Percentiles rank a stretch among this genome's conserved stretches.
These are phyloP conservation scores for Aurinia saxatilis DNA, from an alignment of 345 rosid genomes.

Conservation along the genomic window DNA sequence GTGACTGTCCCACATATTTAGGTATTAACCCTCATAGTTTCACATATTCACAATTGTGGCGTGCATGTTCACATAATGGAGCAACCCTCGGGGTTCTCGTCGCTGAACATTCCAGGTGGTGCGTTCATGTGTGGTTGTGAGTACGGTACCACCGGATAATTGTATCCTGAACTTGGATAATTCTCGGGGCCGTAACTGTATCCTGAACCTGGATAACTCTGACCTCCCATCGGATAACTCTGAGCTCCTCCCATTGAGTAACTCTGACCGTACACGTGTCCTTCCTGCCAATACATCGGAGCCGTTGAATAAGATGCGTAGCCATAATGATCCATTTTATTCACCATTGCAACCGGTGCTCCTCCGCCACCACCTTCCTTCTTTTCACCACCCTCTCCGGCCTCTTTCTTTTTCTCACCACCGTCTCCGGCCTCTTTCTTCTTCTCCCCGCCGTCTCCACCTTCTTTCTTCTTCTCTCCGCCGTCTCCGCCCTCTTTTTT, in stretches of 20 bases:
- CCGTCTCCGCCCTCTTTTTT: conserved; percentile 5
- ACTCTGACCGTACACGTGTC: conserved; percentile 29
- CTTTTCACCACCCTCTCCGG: conserved; percentile 15
- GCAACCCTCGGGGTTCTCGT: conserved; percentile 31
- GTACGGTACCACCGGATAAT: conserved; percentile 26
- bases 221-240: conserved; percentile 16
- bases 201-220: conserved; percentile 22
- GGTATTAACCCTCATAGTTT: neutral
- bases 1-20: neutral
- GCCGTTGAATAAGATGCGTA: conserved; percentile 25
- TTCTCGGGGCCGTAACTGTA: conserved; percentile 27
- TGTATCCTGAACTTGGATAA: conserved; percentile 29
- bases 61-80: conserved; percentile 18
- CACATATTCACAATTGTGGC: neutral
- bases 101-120: conserved; percentile 29
- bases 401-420: conserved; percentile 29
- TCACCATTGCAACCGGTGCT: conserved; percentile 26
- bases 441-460: conserved; percentile 25
- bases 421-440: conserved; percentile 26
- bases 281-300: conserved; percentile 46
- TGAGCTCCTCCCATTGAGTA: conserved; percentile 14
- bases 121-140: conserved; percentile 27
- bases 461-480: conserved; percentile 30
- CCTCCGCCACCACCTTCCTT: conserved; percentile 21
- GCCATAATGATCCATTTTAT: conserved; percentile 46